Evolutionary conservation across 805 yeast genomes (phyloP).

Genomic region (Barnettozyma botsteinii): DNA sequence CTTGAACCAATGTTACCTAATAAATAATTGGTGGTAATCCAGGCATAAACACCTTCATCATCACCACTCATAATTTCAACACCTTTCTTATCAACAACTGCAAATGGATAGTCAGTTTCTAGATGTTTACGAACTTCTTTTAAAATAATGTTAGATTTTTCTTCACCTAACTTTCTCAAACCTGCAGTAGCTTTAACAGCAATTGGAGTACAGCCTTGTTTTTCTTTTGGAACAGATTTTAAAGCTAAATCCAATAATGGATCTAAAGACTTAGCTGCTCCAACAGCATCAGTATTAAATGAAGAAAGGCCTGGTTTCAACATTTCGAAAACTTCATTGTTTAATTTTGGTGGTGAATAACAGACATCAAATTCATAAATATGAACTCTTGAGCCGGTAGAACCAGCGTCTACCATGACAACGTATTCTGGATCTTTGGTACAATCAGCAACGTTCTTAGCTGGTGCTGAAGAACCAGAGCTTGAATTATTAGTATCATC

Average conservation of each 20-base stretch:
- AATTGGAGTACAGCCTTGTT: conserved; percentile 80
- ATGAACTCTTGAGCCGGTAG: conserved; percentile 95
- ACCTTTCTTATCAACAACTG: conserved; percentile 84
- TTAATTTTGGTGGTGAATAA: conserved; percentile 71
- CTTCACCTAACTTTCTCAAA: conserved; percentile 75
- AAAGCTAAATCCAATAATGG: conserved; percentile 74
- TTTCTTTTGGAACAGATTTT: conserved; percentile 64
- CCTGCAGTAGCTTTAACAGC: conserved; percentile 99
- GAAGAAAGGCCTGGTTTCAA: conserved; percentile 87
- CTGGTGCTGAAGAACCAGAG: conserved; percentile 3
- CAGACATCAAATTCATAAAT: conserved; percentile 89
- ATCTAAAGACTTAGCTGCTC: conserved; percentile 89
- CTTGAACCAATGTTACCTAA: conserved; percentile 85
- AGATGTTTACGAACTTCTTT: conserved; percentile 71
- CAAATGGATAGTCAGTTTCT: conserved; percentile 81
- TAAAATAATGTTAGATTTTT: conserved; percentile 64
- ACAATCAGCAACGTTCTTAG: conserved; percentile 26
- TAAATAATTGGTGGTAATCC: conserved; percentile 94
- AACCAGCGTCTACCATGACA: conserved; percentile 96
- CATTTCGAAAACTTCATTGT: conserved; percentile 82
- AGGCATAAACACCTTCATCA: conserved; percentile 97
- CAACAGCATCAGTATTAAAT: conserved; percentile 69
- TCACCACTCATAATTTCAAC: conserved; percentile 91
- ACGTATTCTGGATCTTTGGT: conserved; percentile 58
- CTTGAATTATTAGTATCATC: conserved; percentile 9